These are phyloP conservation scores for Phytomonas francai DNA, from an alignment of 208 protist species.

Conservation along the genomic window DNA sequence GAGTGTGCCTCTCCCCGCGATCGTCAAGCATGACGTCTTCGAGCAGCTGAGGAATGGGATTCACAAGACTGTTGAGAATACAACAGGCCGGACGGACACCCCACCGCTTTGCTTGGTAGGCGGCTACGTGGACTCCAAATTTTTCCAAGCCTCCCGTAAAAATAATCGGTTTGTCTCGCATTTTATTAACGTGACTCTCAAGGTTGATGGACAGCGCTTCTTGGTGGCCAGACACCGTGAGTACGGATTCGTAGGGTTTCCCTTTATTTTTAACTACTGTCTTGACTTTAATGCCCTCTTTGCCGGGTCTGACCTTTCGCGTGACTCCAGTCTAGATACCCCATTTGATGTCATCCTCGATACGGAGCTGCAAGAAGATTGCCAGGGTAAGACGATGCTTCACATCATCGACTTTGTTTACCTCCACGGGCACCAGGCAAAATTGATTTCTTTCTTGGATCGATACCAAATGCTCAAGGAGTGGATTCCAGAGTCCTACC, in stretches of 20 bases:
- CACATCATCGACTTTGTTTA: constrained; percentile 81
- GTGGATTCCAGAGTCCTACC: constrained; percentile 41
- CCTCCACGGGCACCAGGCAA: constrained; percentile 58
- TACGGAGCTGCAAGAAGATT: constrained; percentile 43
- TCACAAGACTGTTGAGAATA: constrained; percentile 58
- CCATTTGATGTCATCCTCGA: constrained; percentile 68
- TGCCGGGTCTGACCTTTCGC: constrained; percentile 16
- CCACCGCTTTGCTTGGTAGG: constrained; percentile 67
- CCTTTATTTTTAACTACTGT: constrained; percentile 52
- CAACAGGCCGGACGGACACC: constrained; percentile 43
- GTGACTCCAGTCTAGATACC: not conserved
- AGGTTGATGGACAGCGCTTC: constrained; percentile 72
- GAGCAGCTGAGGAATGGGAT: constrained; percentile 48
- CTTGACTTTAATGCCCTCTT: constrained; percentile 75
- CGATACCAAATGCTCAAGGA: constrained; percentile 48
- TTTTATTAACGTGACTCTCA: constrained; percentile 64
- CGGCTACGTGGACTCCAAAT: constrained; percentile 59
- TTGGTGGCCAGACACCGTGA: constrained; percentile 63
- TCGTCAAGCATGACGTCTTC: constrained; percentile 49
- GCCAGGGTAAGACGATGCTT: constrained; percentile 19
- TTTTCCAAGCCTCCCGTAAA: constrained; percentile 25
- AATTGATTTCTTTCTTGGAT: constrained; percentile 32
- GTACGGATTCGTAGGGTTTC: constrained; percentile 70
- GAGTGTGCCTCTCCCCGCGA: constrained; percentile 19
- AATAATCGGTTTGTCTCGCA: constrained; percentile 24